These are phyloP conservation scores for Capronia americana DNA, from an alignment of 2,329 filamentous ascomycete genomes.

Conservation along the genomic window DNA sequence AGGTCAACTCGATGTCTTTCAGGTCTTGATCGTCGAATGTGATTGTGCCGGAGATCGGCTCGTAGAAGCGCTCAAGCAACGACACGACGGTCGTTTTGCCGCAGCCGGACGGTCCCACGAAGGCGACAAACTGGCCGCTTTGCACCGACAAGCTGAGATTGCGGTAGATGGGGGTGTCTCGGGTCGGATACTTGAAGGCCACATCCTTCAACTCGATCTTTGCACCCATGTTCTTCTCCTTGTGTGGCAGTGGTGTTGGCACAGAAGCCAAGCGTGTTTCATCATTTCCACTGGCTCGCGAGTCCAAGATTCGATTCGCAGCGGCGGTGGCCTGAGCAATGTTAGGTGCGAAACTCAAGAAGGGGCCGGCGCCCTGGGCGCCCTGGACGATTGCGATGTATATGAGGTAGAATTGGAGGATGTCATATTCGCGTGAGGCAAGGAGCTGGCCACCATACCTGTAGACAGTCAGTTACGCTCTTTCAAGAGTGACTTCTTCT, in stretches of 20 bases:
- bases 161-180: slow-evolving; percentile 43
- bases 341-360: slow-evolving; percentile 70
- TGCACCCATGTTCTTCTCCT: slow-evolving; percentile 38
- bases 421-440: slow-evolving; percentile 55
- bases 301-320: slow-evolving; percentile 46
- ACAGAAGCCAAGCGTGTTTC: slow-evolving; percentile 62
- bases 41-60: slow-evolving; percentile 50
- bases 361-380: slow-evolving; percentile 70
- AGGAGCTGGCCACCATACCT: slow-evolving; percentile 71
- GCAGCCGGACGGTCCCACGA: slow-evolving; percentile 57
- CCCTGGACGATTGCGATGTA: slow-evolving; percentile 73
- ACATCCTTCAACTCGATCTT: slow-evolving; percentile 45
- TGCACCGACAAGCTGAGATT: slow-evolving; percentile 45
- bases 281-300: slow-evolving; percentile 34
- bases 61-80: slow-evolving; percentile 57
- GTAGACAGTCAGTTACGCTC: slow-evolving; percentile 43
- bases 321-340: slow-evolving; percentile 50
- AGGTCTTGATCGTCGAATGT: slow-evolving; percentile 46
- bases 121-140: slow-evolving; percentile 53
- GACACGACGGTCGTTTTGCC: slow-evolving; percentile 57
- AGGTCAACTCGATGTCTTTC: slow-evolving; percentile 39
- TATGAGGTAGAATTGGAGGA: slow-evolving; percentile 60
- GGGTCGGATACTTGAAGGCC: slow-evolving; percentile 48
- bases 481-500: not conserved
- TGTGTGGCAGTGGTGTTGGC: slow-evolving; percentile 46